Evolutionary conservation across 495 filamentous ascomycete genomes (phyloP), one percentile per base, ranked within the genome.

Genomic region (Neurospora sp.): DNA sequence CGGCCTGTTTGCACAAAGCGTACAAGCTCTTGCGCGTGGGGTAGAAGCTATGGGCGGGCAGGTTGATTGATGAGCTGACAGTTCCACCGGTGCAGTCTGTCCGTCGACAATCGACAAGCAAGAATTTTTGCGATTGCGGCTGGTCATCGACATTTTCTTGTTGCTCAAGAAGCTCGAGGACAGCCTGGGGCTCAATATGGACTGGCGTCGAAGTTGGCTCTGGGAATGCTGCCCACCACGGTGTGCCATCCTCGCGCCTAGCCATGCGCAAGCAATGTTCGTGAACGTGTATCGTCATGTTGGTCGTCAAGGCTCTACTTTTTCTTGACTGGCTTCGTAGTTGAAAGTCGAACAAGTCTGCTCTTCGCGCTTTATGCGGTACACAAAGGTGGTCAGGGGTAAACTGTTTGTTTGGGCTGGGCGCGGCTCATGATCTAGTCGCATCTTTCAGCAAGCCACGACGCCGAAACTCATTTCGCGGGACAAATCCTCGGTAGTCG

Each of bases 31-130:
- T 76, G 20, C 82, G 72, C 69, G 83, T 84, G 72, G 76, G 76
- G 71, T 81, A 86, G 79, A 86, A 84, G 70, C 80, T 82, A 48
- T 87, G 85, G 0, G 85, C 85, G 3, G 85, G 84, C 20, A 87
- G 69, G 75, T 87, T 87, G 61, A 87, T 73, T 38, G 78, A 74
- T 38, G 79, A 77, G 3, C 69, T 35, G 42, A 82, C 70, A 14
- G 75, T 81, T 0, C 77, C 81, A 6, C 81, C 81, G 5, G 72
- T 76, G 69, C 76, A 82, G 38, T 80, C 81, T 7, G 71, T 76
- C 8, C 78, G 75, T 20, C 79, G 74, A 39, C 74, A 76, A 73
- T 82, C 80, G 40, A 81, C 76, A 7, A 82, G 68, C 18, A 81
- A 70, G 70, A 79, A 76, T n/a, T 74, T 75, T 0, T 37, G 74